These are phyloP conservation scores for Echinochloa phyllopogon DNA, from an alignment of 176 grass and related monocot genomes.

Conservation along the genomic window DNA sequence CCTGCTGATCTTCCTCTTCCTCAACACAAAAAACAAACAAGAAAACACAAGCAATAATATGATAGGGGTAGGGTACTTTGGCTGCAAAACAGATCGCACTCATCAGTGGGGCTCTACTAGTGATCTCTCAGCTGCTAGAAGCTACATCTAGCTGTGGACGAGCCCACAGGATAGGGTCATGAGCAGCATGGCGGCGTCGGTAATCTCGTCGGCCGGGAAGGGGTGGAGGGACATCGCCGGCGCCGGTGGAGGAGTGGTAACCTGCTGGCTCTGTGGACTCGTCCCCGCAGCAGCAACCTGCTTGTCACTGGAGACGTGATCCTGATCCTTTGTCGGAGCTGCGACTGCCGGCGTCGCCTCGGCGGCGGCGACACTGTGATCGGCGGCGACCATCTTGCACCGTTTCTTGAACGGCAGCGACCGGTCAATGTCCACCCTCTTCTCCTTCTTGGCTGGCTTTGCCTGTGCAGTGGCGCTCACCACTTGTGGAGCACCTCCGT, in stretches of 20 bases:
- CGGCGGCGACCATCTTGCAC: slow-evolving; percentile 64
- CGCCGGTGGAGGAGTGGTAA: neutral
- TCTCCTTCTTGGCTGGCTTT: slow-evolving; percentile 70
- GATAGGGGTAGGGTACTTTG: slow-evolving; percentile 1
- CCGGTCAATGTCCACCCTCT: slow-evolving; percentile 57
- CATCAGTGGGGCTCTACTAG: slow-evolving; percentile 15
- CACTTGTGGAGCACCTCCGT: slow-evolving; percentile 2
- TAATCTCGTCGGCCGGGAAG: slow-evolving; percentile 70
- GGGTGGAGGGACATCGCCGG: neutral
- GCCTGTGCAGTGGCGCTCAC: neutral
- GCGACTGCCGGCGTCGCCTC: neutral
- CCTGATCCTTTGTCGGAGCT: slow-evolving; percentile 38
- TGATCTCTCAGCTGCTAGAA: slow-evolving; percentile 13
- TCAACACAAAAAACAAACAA: slow-evolving; percentile 45
- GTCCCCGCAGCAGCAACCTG: neutral
- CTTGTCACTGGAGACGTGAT: slow-evolving; percentile 23
- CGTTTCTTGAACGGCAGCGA: slow-evolving; percentile 97
- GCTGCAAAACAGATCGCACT: slow-evolving; percentile 26
- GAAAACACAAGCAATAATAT: slow-evolving; percentile 37
- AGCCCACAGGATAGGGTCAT: slow-evolving; percentile 89
- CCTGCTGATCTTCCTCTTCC: slow-evolving; percentile 43
- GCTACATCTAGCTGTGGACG: slow-evolving; percentile 49
- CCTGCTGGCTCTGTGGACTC: slow-evolving; percentile 40
- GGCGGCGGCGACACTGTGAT: slow-evolving; percentile 9
- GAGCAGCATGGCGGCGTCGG: slow-evolving; percentile 85